Percentiles rank a stretch among this genome's conserved stretches.
Evolutionary conservation across 2,329 filamentous ascomycete genomes (phyloP).

Genomic region (Xylariaceae sp.): DNA sequence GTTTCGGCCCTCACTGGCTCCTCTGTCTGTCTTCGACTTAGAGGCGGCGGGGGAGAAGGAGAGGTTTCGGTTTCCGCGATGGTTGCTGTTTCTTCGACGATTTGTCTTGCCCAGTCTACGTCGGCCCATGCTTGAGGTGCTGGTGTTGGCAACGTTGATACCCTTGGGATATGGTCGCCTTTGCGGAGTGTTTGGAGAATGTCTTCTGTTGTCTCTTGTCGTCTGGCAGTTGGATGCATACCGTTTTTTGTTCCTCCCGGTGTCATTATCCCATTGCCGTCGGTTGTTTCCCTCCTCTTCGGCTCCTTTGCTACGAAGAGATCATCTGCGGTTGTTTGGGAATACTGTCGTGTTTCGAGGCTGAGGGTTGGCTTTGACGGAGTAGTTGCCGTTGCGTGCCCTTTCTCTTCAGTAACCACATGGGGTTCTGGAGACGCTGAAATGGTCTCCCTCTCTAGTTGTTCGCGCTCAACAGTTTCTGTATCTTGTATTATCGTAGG

Average conservation of each 20-base stretch:
- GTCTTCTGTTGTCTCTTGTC: neutral
- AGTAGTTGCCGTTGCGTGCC: neutral
- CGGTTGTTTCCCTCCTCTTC: neutral
- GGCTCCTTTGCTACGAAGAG: neutral
- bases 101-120: neutral
- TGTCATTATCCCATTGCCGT: no score
- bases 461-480: neutral
- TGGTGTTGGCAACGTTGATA: neutral
- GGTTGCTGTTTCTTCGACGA: neutral
- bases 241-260: no score
- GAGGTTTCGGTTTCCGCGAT: neutral
- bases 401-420: no score
- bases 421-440: neutral
- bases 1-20: neutral
- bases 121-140: neutral
- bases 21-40: neutral
- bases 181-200: neutral
- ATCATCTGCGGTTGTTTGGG: neutral
- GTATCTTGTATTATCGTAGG: no score
- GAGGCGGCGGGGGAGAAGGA: neutral
- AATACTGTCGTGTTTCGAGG: neutral
- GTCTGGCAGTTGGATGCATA: neutral
- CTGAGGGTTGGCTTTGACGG: neutral
- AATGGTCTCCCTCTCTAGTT: neutral
- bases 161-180: neutral